Evolutionary conservation across 192 early-diverging fungal genomes (phyloP).

Genomic region (Entomortierella parvispora): DNA sequence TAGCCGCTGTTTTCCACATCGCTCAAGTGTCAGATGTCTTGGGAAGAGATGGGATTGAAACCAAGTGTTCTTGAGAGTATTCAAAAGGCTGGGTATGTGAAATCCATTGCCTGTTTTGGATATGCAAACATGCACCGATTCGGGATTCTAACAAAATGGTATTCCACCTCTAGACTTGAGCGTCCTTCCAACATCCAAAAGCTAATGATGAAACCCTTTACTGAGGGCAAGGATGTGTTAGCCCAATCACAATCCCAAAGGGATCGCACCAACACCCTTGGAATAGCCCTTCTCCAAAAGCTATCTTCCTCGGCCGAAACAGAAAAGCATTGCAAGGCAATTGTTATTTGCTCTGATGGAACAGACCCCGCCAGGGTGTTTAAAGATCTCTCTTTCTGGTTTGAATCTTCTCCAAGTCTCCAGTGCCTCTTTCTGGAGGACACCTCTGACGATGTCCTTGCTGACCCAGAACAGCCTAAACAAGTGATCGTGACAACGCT

Average conservation of each 20-base stretch:
- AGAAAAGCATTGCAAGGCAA: slow-evolving; percentile 36
- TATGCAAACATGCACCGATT: not conserved
- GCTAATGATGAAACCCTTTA: slow-evolving; percentile 32
- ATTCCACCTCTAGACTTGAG: slow-evolving; percentile 10
- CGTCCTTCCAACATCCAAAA: slow-evolving; percentile 48
- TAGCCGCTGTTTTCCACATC: slow-evolving; percentile 28
- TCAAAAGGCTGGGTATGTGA: slow-evolving; percentile 31
- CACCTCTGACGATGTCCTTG: not conserved
- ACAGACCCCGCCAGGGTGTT: slow-evolving; percentile 34
- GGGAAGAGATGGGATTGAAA: slow-evolving; percentile 34
- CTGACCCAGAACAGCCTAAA: slow-evolving; percentile 29
- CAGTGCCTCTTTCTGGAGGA: slow-evolving; percentile 17
- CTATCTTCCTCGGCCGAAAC: slow-evolving; percentile 8
- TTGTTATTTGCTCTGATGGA: slow-evolving; percentile 41
- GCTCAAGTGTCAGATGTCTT: slow-evolving; percentile 40
- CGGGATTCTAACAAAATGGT: too few species aligned
- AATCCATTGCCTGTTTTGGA: not conserved
- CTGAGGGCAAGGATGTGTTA: slow-evolving; percentile 37
- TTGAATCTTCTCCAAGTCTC: slow-evolving; percentile 18
- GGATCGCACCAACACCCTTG: slow-evolving; percentile 47
- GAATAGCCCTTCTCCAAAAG: slow-evolving; percentile 33
- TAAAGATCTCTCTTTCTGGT: slow-evolving; percentile 38
- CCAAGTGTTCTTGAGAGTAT: slow-evolving; percentile 25
- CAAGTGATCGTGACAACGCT: slow-evolving; percentile 44
- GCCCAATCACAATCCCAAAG: slow-evolving; percentile 49